Percentiles rank a stretch among this genome's conserved stretches.
phyloP scores from a whole-genome alignment of 495 filamentous ascomycete genomes.

The Hypoxylon trugodes region DNA sequence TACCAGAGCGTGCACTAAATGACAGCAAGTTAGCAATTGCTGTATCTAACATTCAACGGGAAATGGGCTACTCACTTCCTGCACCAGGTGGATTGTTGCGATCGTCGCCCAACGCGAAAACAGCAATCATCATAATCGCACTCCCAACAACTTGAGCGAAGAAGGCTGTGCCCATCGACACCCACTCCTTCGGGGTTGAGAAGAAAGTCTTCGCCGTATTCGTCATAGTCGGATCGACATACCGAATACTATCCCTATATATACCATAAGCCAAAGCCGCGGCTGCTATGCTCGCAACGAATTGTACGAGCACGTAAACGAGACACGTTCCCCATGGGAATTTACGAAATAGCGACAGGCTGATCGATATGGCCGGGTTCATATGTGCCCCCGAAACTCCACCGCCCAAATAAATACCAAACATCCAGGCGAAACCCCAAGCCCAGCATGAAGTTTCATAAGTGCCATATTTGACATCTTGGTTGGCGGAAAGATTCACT shows the following conservation, averaged over 20 bases:
- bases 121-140: slow-evolving; percentile 52
- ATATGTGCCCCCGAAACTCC: slow-evolving; percentile 65
- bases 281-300: slow-evolving; percentile 56
- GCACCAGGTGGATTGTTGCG: slow-evolving; percentile 63
- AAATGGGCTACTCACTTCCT: no score
- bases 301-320: slow-evolving; percentile 60
- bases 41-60: no score
- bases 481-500: slow-evolving; percentile 53
- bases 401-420: slow-evolving; percentile 65
- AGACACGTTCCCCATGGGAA: slow-evolving; percentile 57
- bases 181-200: slow-evolving; percentile 55
- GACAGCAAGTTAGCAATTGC: no score
- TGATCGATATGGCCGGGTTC: slow-evolving; percentile 60
- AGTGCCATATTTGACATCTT: slow-evolving; percentile 51
- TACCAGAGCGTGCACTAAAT: slow-evolving; percentile 54
- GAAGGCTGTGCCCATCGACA: slow-evolving; percentile 57
- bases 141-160: slow-evolving; percentile 61
- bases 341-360: slow-evolving; percentile 61
- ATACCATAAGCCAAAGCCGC: slow-evolving; percentile 57
- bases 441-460: slow-evolving; percentile 52
- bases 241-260: slow-evolving; percentile 58
- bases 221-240: slow-evolving; percentile 46
- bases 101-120: slow-evolving; percentile 64
- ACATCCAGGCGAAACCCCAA: slow-evolving; percentile 66
- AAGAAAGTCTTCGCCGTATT: slow-evolving; percentile 49